Base-by-base conservation (phyloP, 805 yeast genomes). In the Kluyveromyces starmeri region DNA sequence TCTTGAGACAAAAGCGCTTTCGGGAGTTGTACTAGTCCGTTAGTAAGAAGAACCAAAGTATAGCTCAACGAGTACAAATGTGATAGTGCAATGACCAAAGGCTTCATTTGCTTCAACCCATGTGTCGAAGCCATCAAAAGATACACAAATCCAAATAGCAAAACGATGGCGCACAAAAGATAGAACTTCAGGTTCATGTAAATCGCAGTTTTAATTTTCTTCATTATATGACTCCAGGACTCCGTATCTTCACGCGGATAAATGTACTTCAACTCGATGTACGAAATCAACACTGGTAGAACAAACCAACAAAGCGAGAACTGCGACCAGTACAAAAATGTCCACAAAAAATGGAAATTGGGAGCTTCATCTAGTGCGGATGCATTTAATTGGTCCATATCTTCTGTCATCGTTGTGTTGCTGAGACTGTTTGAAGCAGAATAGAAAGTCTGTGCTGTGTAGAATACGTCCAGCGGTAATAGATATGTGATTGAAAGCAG, bases 281-380 rank as follows among this genome's bases (percentile, higher is more conserved):
- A 56, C n/a, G 60, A 53, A 15, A 56, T 52, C 32, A 51, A 32
- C 3, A 53, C 50, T 5, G 61, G 61, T 9, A 56, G 39, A 16
- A 50, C 32, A 20, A 53, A 43, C 61, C 61, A 56, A 32, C 59
- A 55, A 2, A 53, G 26, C 2, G 47, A 32, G 28, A 55, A 56
- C 36, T 56, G 55, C 5, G 42, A 27, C 58, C 56, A 53, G 35
- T 55, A 56, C 4, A 55, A 44, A 10, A 42, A 17, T 12, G 44
- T 27, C 61, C 61, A 55, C 6, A 45, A 27, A 6, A 40, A 12
- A 16, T 44, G 38, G 20, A 47, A 42, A 26, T 42, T 40, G 20
- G 39, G 47, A 20, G 12, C 10, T n/a, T 6, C 15, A 4, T 16
- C 25, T 4, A 20, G 9, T 12, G 9, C 18, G 8, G 26, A 4